Conservation (phyloP, 1,284 basidiomycete genomes). For the Grifola frondosa region DNA sequence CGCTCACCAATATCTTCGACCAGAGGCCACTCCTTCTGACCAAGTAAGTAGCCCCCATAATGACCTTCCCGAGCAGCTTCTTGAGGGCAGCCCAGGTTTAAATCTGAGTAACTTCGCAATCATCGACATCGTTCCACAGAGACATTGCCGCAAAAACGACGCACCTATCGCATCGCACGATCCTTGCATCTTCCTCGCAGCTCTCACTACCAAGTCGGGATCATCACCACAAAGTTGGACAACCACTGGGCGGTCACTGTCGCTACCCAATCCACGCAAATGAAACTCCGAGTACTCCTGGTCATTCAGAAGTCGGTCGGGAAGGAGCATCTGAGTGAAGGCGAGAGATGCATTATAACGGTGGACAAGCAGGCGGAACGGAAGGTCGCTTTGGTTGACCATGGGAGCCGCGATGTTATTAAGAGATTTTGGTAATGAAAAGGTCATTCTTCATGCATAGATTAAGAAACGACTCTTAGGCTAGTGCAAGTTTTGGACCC, state of each 20-base stretch:
- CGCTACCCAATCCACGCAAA: conserved; percentile 14
- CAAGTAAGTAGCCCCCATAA: conserved; percentile 72
- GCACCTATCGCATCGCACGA: conserved; percentile 68
- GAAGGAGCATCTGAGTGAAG: conserved; percentile 73
- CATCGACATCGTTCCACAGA: background rate
- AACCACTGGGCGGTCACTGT: conserved; percentile 48
- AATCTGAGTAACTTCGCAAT: conserved; percentile 37
- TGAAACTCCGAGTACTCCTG: conserved; percentile 60
- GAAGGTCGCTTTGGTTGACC: conserved; percentile 73
- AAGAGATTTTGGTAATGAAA: background rate
- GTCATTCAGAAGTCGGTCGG: conserved; percentile 57
- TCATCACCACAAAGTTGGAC: conserved; percentile 75
- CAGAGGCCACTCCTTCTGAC: conserved; percentile 68
- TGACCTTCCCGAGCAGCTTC: conserved; percentile 64
- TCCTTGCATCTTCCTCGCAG: conserved; percentile 53
- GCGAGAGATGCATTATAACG: conserved; percentile 59
- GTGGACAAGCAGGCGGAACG: conserved; percentile 61
- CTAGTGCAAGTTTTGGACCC: too few species aligned
- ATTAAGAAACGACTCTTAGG: too few species aligned
- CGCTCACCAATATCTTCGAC: conserved; percentile 61
- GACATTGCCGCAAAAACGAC: conserved; percentile 5
- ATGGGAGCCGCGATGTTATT: conserved; percentile 52
- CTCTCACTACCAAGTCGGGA: conserved; percentile 53
- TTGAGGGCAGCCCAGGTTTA: conserved; percentile 72
- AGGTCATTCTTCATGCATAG: too few species aligned